Conservation (phyloP, 495 filamentous ascomycete genomes). For the Aspergillus baeticus region DNA sequence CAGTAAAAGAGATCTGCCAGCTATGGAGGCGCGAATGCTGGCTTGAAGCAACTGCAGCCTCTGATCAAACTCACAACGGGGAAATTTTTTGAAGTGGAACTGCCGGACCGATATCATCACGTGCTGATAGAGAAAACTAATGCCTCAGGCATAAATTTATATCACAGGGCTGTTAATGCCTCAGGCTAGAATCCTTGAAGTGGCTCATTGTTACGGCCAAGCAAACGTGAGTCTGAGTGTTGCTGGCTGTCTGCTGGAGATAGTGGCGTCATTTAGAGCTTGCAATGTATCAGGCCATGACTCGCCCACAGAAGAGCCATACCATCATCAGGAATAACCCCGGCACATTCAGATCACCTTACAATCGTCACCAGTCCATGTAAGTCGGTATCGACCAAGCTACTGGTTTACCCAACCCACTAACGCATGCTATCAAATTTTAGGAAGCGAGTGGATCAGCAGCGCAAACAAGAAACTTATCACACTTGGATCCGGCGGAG, state of each 20-base stretch:
- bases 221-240: not conserved
- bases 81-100: constrained; percentile 52
- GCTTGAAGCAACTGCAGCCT: constrained; percentile 23
- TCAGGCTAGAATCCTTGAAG: not conserved
- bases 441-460: not conserved
- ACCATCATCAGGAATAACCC: not conserved
- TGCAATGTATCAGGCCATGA: not conserved
- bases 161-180: not conserved
- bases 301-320: not conserved
- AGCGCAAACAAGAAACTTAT: not conserved
- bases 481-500: constrained; percentile 6
- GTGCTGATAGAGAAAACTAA: constrained; percentile 41
- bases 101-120: constrained; percentile 43
- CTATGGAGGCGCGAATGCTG: constrained; percentile 28
- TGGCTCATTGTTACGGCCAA: not conserved
- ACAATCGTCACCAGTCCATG: not conserved
- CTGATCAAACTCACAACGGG: constrained; percentile 23
- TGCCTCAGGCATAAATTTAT: constrained; percentile 20
- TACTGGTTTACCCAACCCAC: constrained; percentile 14
- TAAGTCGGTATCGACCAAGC: constrained; percentile 12
- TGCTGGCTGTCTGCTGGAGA: not conserved
- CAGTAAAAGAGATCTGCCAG: constrained; percentile 13
- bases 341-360: not conserved
- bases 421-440: constrained; percentile 11
- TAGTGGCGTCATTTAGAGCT: constrained; percentile 2